phyloP scores from a whole-genome alignment of 108 stramenopile species.

The Nitzschia inconspicua region DNA sequence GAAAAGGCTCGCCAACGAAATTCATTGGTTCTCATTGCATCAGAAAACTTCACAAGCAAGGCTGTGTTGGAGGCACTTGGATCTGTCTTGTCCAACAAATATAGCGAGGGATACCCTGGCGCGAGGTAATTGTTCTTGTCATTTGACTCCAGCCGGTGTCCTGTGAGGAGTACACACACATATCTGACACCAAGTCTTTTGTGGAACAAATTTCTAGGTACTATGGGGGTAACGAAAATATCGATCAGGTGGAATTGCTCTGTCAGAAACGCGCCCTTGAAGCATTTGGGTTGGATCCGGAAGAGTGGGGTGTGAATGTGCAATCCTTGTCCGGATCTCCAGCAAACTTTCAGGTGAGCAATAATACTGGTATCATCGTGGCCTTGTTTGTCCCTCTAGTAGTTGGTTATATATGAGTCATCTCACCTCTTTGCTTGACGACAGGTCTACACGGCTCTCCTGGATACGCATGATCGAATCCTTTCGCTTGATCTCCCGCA shows the following conservation, averaged over 20 bases:
- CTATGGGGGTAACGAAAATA: constrained; percentile 97
- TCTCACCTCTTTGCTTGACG: background rate
- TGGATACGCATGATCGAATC: constrained; percentile 98
- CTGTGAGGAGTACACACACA: too few species aligned
- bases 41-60: constrained; percentile 94
- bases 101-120: constrained; percentile 93
- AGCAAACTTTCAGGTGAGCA: constrained; percentile 95
- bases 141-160: too few species aligned
- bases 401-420: background rate
- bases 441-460: constrained; percentile 98
- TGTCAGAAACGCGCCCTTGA: constrained; percentile 97
- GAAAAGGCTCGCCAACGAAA: constrained; percentile 93
- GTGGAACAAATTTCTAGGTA: too few species aligned
- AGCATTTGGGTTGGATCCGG: constrained; percentile 90
- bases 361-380: background rate
- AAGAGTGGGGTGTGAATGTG: constrained; percentile 92
- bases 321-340: constrained; percentile 97
- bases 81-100: constrained; percentile 97
- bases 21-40: constrained; percentile 89
- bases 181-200: too few species aligned
- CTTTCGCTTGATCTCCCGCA: constrained; percentile 98
- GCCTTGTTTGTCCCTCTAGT: background rate
- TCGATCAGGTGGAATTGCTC: constrained; percentile 94
- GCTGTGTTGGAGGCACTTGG: constrained; percentile 97
- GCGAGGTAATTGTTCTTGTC: too few species aligned